Evolutionary conservation across 257 asterid genomes (phyloP), one percentile per base, ranked within the genome.

Genomic region (Lavandula angustifolia): DNA sequence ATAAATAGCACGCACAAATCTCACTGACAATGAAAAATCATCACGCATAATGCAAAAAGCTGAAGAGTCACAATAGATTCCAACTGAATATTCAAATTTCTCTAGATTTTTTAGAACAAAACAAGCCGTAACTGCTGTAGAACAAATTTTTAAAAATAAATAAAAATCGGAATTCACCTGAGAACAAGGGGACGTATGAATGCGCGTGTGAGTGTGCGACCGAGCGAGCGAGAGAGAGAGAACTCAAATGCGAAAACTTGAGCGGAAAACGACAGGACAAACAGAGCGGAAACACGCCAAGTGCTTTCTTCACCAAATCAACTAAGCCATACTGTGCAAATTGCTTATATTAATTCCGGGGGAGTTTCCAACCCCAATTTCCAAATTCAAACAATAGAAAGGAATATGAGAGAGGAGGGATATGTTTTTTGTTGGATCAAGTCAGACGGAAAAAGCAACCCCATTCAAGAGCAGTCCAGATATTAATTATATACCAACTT

Each of bases 271-370:
- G 55, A 58, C 48, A 31, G 47, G 66, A 55, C 17, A 46, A 56
- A 40, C 61, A 64, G 67, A 31, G 49, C 43, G 63, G 12, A 16
- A 53, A 41, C 12, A 64, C 56, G 63, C 63, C 73, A 67, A 40
- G 68, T 14, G 35, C 55, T 64, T 59, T 54, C 76, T 47, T 48
- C 67, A 59, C 59, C 76, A 31, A 69, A 59, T 58, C 64, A 40
- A 40, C 10, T 43, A 14, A 48, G 46, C 46, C 43, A 38, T 40
- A 2, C 3, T 29, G 49, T 55, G 17, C 38, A 3, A 17, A 27
- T 8, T 43, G 42, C 35, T 64, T 17, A 16, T 16, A 31, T 33
- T 12, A 52, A 31, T 14, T 42, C 8, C 43, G 31, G 44, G 9
- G 7, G 7, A 4, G n/a, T n/a, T 44, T 44, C 13, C 50, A 16